Evolutionary conservation across 2,329 filamentous ascomycete species (phyloP), one percentile per base, ranked within the genome.

Genomic region (Metarhizium robertsii): DNA sequence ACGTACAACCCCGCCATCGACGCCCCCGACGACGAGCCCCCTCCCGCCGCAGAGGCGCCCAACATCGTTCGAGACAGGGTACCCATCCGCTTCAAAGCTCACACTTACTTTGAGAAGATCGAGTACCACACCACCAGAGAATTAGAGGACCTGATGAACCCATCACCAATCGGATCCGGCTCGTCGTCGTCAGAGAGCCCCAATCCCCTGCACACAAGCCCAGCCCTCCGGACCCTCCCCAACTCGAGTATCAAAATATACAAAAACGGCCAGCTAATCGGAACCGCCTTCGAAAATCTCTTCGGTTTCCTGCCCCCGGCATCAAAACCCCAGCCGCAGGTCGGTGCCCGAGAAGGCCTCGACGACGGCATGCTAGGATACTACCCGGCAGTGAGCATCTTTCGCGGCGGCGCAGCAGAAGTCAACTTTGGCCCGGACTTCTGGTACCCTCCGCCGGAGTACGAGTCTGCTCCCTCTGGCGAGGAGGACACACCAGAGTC

Each of bases 301-400:
- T 81, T 96, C 30, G 86, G 91, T 3, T 99, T 99, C 71, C 76
- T 99, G 1, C 94, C 94, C 0, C 92, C 92, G 0, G 92, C 94
- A 0, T 95, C 90, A 5, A 85, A 84, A 58, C 86, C 87, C 4
- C 81, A 84, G 57, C 74, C 80, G 6, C 84, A 88, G 60, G 79
- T 87, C 46, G 90, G 88, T 13, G 90, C 89, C 18, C 79, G 94
- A 52, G 88, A 94, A 59, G 90, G 90, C 32, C 84, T 95, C 59
- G 94, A 99, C 66, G 94, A 99, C 66, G 94, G 92, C 40, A 88
- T 94, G 79, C 81, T 96, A 2, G 95, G 94, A 11, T 99, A 99
- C 73, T 96, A 95, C 66, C 94, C 94, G 1, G 90, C 92, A 25
- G 84, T 99, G 20, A 94, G 91, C 63, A 88, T 94, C 25, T 97